Percentiles rank a stretch among this genome's conserved stretches.
These are phyloP conservation scores for Ilex paraguariensis DNA, from an alignment of 305 asterid genomes.

Conservation along the genomic window DNA sequence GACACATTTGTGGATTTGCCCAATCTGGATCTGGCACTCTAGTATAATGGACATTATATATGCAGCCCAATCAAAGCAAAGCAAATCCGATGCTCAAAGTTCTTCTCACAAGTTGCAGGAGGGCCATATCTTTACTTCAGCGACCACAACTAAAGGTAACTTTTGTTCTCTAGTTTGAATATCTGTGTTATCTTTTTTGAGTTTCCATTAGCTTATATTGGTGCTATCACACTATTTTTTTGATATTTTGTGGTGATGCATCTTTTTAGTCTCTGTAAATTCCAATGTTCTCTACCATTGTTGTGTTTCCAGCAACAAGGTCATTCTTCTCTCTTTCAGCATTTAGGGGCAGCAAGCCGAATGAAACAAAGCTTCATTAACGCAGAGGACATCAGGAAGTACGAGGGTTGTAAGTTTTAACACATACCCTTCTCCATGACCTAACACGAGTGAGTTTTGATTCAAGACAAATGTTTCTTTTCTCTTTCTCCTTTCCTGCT, in stretches of 20 bases:
- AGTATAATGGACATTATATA: conserved; percentile 7
- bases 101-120: conserved; percentile 58
- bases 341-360: conserved; percentile 84
- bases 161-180: too few species aligned
- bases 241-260: too few species aligned
- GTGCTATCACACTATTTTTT: too few species aligned
- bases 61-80: conserved; percentile 63
- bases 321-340: conserved; percentile 99
- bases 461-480: not conserved
- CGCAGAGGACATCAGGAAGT: not conserved
- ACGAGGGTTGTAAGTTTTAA: too few species aligned
- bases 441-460: not conserved
- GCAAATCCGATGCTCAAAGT: conserved; percentile 41
- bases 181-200: too few species aligned
- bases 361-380: conserved; percentile 1
- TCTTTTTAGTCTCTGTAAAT: conserved; percentile 11
- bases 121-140: conserved; percentile 58
- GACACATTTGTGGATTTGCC: too few species aligned
- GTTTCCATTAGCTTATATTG: too few species aligned
- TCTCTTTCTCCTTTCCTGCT: not conserved
- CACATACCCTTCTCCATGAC: not conserved
- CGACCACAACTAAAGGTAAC: conserved; percentile 60
- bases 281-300: conserved; percentile 16
- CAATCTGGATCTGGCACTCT: too few species aligned
- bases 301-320: conserved; percentile 72